Base-by-base conservation (phyloP, 2,329 filamentous ascomycete genomes). In the Diatrype stigma region DNA sequence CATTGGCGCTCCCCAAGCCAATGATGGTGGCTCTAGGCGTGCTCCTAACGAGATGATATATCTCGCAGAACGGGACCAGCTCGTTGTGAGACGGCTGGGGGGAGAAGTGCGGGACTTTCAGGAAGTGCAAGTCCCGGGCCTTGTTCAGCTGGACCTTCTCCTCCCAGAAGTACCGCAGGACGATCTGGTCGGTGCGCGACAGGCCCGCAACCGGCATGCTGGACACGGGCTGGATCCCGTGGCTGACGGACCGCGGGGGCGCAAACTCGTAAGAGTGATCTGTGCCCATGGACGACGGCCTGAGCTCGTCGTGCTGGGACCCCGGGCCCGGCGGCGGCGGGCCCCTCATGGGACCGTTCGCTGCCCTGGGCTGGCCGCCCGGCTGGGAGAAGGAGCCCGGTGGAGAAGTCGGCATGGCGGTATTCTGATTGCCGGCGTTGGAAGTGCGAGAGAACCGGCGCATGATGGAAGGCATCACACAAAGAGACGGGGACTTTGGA, bases 111-210 rank as follows among this genome's bases (percentile, higher is more conserved):
- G 40, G 40, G 22, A 44, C 40, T 12, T 44, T 44, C 19, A 44
- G 40, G 40, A 44, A 44, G 40, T 44, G 40, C 40, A 44, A 19
- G 40, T 44, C 40, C 12, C 40, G 40, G 40, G 19, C 17, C 12
- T 26, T 22, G 22, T 44, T 44, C 4, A 44, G 40, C 40, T 44
- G 40, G 40, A 28, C 40, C 21, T 44, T 44, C 22, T 44, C 40
- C 40, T 44, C 40, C 40, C 40, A 44, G 22, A 44, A 44, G 22
- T 44, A 19, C 5, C 40, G 40, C 40, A 44, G 21, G 40, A 44
- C 40, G 40, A 44, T 44, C 40, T 44, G 40, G 22, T 44, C 40
- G 40, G 40, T 44, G 40, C 40, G 40, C 40, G 40, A 44, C 21
- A 44, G 21, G 40, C 40, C 14, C 4, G 19, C 40, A n/a, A 26